Evolutionary conservation across 345 rosid genomes (phyloP), one percentile per base, ranked within the genome.

Genomic region (Cardamine resedifolia): DNA sequence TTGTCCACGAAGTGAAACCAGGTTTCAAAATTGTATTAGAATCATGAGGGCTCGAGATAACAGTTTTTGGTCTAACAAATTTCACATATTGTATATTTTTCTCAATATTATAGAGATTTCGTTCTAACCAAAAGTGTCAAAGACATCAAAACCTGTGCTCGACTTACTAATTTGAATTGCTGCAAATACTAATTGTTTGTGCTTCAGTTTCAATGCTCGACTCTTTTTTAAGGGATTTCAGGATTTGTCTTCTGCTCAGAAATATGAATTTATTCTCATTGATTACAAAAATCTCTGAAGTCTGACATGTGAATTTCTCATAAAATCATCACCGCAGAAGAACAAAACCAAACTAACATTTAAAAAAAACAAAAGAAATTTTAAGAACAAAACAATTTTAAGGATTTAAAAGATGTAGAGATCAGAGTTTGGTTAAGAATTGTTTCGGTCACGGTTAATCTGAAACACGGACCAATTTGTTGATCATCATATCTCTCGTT

Each of bases 391-490:
- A 10, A n/a, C n/a, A 38, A n/a, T n/a, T 0, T 28, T 18, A n/a
- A n/a, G n/a, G n/a, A n/a, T n/a, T 27, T 4, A 5, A 10, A 52
- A 51, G 10, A 66, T 0, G 3, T 45, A 26, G 71, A 70, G 80
- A 77, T 77, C 72, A 77, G 76, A 77, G 61, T 47, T 75, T 77
- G 80, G 80, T 77, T 64, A 70, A 70, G 4, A 53, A 27, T 6
- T 7, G 49, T 4, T 7, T 77, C 80, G 31, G 71, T 76, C 79
- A 76, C 71, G 75, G 66, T 69, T 36, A 27, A 70, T 68, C 80
- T n/a, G 76, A 77, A 77, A 70, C 76, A 77, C 76, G 80, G 80
- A 77, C 76, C 80, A 77, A 77, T 45, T 56, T 47, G 75, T 57
- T 77, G 11, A 31, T 71, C 80, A 77, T 77, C 80, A 57, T 58